Evolutionary conservation across 176 grass and related monocot genomes (phyloP).

Genomic region (Cenchrus purpureus): DNA sequence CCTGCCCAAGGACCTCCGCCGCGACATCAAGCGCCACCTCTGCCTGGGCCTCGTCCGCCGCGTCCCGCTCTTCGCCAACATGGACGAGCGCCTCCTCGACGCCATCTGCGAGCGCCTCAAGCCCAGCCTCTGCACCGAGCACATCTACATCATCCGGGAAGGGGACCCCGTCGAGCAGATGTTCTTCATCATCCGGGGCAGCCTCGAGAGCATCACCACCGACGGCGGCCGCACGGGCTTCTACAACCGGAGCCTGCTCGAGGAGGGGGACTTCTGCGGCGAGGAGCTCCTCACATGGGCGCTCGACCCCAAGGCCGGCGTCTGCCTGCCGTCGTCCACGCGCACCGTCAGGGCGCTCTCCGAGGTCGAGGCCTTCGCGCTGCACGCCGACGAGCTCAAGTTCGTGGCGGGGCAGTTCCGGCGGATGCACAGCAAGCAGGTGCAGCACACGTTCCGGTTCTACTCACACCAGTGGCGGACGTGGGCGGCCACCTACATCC

Average conservation of each 20-base stretch:
- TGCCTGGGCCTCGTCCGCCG: slow-evolving; percentile 71
- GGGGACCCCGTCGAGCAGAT: slow-evolving; percentile 79
- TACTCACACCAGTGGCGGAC: slow-evolving; percentile 86
- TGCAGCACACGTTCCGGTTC: slow-evolving; percentile 81
- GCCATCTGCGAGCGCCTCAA: slow-evolving; percentile 83
- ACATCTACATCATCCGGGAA: slow-evolving; percentile 61
- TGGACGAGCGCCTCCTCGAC: slow-evolving; percentile 81
- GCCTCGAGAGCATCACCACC: slow-evolving; percentile 69
- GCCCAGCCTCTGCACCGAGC: slow-evolving; percentile 64
- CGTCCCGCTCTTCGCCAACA: slow-evolving; percentile 76
- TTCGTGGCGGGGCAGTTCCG: slow-evolving; percentile 76
- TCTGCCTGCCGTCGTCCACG: slow-evolving; percentile 62
- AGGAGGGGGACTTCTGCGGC: slow-evolving; percentile 70
- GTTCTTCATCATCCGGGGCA: slow-evolving; percentile 73
- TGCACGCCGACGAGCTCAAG: slow-evolving; percentile 68
- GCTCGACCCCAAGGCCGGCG: slow-evolving; percentile 67
- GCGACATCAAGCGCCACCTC: slow-evolving; percentile 89
- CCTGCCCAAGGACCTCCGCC: slow-evolving; percentile 78
- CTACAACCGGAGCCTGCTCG: slow-evolving; percentile 62
- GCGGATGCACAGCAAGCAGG: slow-evolving; percentile 69
- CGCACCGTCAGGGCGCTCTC: slow-evolving; percentile 74
- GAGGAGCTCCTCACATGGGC: slow-evolving; percentile 81
- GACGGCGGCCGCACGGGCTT: slow-evolving; percentile 70
- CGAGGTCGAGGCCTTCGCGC: slow-evolving; percentile 70
- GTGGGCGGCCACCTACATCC: slow-evolving; percentile 70